These are phyloP conservation scores for Fusarium sublunatum DNA, from an alignment of 2,329 filamentous ascomycete genomes.

Conservation along the genomic window DNA sequence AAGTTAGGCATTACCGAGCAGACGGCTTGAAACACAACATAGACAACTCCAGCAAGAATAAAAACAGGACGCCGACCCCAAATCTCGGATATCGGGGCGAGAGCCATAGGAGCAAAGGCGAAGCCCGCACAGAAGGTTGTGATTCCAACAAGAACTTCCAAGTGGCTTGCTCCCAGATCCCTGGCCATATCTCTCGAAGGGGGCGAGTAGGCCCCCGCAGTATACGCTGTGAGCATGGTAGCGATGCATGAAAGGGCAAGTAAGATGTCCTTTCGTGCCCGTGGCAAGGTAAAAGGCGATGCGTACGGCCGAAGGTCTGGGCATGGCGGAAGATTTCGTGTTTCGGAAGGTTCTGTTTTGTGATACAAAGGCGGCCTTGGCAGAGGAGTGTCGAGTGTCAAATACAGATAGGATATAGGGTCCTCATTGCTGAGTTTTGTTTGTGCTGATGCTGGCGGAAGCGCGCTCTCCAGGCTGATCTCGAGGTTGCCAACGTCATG, in stretches of 20 bases:
- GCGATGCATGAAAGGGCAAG: constrained; percentile 80
- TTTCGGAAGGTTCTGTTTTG: constrained; percentile 20
- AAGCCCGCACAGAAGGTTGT: constrained; percentile 87
- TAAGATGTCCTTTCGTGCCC: constrained; percentile 74
- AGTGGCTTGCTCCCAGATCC: constrained; percentile 72
- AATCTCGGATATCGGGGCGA: constrained; percentile 89
- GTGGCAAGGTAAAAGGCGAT: constrained; percentile 80
- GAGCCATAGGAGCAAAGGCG: constrained; percentile 83
- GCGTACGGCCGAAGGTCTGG: constrained; percentile 75
- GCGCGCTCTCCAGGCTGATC: constrained; percentile 26
- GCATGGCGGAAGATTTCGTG: constrained; percentile 60
- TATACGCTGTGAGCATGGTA: constrained; percentile 81
- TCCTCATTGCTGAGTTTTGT: constrained; percentile 25
- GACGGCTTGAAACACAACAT: constrained; percentile 75
- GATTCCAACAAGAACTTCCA: constrained; percentile 79
- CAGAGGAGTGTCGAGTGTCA: constrained; percentile 55
- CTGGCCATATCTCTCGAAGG: constrained; percentile 71
- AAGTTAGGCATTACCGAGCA: constrained; percentile 78
- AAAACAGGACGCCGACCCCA: constrained; percentile 89
- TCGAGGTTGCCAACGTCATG: constrained; percentile 34
- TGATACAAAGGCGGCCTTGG: constrained; percentile 47
- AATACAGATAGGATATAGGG: constrained; percentile 55
- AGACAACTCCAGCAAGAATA: constrained; percentile 76
- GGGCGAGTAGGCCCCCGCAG: constrained; percentile 83
- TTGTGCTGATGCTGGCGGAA: constrained; percentile 17